Evolutionary conservation across 805 yeast species (phyloP).

Genomic region (Candida argentea): DNA sequence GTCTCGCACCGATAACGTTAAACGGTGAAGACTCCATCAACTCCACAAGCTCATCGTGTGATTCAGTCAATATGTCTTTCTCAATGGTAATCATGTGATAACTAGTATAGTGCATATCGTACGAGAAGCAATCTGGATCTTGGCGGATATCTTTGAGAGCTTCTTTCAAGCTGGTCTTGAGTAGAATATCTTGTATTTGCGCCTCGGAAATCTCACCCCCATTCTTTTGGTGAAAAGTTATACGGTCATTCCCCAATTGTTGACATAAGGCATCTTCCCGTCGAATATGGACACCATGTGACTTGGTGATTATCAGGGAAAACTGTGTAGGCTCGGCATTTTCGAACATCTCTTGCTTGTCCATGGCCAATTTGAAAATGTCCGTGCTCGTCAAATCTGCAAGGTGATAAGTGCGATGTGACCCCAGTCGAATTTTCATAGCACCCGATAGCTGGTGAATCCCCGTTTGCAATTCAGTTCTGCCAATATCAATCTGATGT

Average conservation of each 20-base stretch:
- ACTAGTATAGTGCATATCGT: slow-evolving; percentile 18
- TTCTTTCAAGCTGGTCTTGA: slow-evolving; percentile 1
- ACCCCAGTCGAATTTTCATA: slow-evolving; percentile 2
- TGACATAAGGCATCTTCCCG: not conserved
- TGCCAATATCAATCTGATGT: slow-evolving; percentile 13
- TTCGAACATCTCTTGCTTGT: not conserved
- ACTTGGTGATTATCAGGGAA: not conserved
- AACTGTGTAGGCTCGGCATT: not conserved
- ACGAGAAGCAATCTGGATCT: slow-evolving; percentile 14
- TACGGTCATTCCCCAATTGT: not conserved
- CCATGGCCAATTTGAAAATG: slow-evolving; percentile 18
- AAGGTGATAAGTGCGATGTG: slow-evolving; percentile 20
- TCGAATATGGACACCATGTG: no score
- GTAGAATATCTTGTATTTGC: not conserved
- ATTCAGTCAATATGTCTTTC: slow-evolving; percentile 11
- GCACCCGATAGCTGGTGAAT: slow-evolving; percentile 6
- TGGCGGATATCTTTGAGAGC: slow-evolving; percentile 3
- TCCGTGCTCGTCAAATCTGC: slow-evolving; percentile 20
- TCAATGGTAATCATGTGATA: slow-evolving; percentile 23
- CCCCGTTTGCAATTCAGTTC: slow-evolving; percentile 6
- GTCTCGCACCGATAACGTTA: slow-evolving; percentile 18
- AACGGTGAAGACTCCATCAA: slow-evolving; percentile 14
- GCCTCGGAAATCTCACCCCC: not conserved
- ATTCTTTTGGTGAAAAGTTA: not conserved
- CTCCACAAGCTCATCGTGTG: slow-evolving; percentile 16